Base-by-base conservation (phyloP, 192 early-diverging fungal species). In the Spizellomyces sp. region DNA sequence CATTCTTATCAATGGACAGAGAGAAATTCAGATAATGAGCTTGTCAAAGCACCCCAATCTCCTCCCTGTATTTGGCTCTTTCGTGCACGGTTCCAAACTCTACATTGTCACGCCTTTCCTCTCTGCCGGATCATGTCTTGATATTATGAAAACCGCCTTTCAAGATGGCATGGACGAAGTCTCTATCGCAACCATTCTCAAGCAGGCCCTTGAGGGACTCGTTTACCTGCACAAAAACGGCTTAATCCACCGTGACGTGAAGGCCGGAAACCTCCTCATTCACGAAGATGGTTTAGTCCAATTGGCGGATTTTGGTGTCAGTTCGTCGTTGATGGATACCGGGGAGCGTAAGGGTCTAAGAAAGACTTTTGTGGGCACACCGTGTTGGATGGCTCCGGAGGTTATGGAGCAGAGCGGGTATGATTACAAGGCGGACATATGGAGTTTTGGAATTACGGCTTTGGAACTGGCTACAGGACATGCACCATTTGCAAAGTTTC, bases 381-480 rank as follows among this genome's bases (percentile, higher is more conserved):
- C 88, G 0, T 89, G 86, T 48, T 90, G 87, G 86, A 66, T 76
- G 70, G 57, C 59, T 4, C 87, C 92, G 6, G 87, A 95, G 73
- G 93, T 95, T n/a, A 95, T 95, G 94, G 91, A 95, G 66, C 94
- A 95, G 71, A 84, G 86, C 9, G 92, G 90, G 2, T 95, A 95
- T 79, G 90, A 94, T 71, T 93, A 88, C 72, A 93, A 93, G 73
- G 94, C 94, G 4, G 94, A 95, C 71, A 92, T 95, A 58, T 95
- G 94, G 94, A 90, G 88, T 68, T 94, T 95, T 81, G 94, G 94
- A 46, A 95, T 95, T 46, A 95, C 94, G 6, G 85, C 90, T 5
- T 75, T 95, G 50, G 94, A 95, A 71, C 73, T 95, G 10, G 92
- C 94, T 5, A 92, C 90, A 19, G 94, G 94, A 8, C 90, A 93